Evolutionary conservation across 2,329 filamentous ascomycete species (phyloP).

Genomic region (Monosporascus ibericus): DNA sequence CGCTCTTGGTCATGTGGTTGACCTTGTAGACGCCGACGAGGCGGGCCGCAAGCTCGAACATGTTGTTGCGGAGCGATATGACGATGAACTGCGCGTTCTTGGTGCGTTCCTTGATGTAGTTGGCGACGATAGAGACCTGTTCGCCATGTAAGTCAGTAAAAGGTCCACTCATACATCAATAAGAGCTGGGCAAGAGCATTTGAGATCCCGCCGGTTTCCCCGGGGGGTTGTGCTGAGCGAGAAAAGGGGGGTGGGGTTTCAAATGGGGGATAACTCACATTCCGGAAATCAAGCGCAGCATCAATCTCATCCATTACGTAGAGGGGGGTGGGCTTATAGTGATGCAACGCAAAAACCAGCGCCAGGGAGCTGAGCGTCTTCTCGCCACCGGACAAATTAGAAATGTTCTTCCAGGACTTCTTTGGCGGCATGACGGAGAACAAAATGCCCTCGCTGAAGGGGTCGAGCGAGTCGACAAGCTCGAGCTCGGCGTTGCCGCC

Average conservation of each 20-base stretch:
- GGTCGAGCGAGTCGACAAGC: constrained; percentile 90
- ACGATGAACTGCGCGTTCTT: constrained; percentile 99
- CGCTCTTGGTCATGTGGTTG: constrained; percentile 95
- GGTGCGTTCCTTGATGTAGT: constrained; percentile 97
- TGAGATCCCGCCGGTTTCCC: too few relatives aligned
- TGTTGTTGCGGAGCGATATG: constrained; percentile 96
- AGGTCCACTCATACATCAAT: neutral
- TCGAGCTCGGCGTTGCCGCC: constrained; percentile 97
- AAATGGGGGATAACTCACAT: constrained; percentile 57
- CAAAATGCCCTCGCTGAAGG: constrained; percentile 92
- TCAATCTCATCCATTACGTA: constrained; percentile 99
- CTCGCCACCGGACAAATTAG: constrained; percentile 90
- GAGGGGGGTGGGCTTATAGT: constrained; percentile 94
- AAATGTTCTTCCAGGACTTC: constrained; percentile 99
- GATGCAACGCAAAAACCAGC: constrained; percentile 94
- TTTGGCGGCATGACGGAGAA: constrained; percentile 99
- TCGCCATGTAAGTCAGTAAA: neutral
- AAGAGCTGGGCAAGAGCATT: constrained; percentile 4
- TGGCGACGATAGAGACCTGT: constrained; percentile 92
- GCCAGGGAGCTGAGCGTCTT: constrained; percentile 93
- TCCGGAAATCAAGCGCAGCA: constrained; percentile 93
- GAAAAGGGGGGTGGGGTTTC: neutral
- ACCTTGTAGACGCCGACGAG: constrained; percentile 99
- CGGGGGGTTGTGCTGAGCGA: neutral
- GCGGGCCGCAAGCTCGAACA: constrained; percentile 96